Evolutionary conservation across 495 filamentous ascomycete genomes (phyloP).

Genomic region (Aspergillus conjunctus): DNA sequence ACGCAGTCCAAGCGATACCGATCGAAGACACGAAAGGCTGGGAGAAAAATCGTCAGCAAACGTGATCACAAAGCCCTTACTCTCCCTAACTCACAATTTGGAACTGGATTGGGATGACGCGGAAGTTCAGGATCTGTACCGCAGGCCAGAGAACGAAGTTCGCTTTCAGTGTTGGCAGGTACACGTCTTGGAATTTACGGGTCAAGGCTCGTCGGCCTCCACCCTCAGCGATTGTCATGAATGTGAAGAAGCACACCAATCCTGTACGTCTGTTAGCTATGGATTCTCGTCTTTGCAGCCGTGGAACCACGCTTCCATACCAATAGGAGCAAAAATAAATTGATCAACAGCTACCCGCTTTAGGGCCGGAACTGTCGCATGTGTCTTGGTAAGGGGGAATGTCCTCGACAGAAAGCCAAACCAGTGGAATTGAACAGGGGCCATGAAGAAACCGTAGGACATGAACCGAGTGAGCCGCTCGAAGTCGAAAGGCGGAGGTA

Average conservation of each 20-base stretch:
- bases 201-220: slow-evolving; percentile 78
- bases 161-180: slow-evolving; percentile 89
- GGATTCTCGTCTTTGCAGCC: background rate
- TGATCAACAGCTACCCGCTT: slow-evolving; percentile 94
- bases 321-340: slow-evolving; percentile 90
- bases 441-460: slow-evolving; percentile 94
- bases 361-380: slow-evolving; percentile 72
- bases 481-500: slow-evolving; percentile 90
- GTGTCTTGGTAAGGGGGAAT: slow-evolving; percentile 82
- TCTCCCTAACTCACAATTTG: slow-evolving; percentile 75
- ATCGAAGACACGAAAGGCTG: slow-evolving; percentile 96
- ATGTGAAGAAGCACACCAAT: slow-evolving; percentile 87
- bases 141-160: slow-evolving; percentile 96
- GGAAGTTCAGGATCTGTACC: slow-evolving; percentile 96
- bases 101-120: slow-evolving; percentile 91
- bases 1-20: slow-evolving; percentile 99
- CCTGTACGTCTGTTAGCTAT: slow-evolving; percentile 47
- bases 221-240: slow-evolving; percentile 95
- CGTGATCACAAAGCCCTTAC: background rate
- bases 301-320: slow-evolving; percentile 44
- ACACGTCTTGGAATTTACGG: slow-evolving; percentile 90
- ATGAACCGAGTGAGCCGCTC: slow-evolving; percentile 92
- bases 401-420: slow-evolving; percentile 80
- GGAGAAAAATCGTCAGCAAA: slow-evolving; percentile 11
- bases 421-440: slow-evolving; percentile 96